Conservation (phyloP, 1,284 basidiomycete species). For the Ganoderma boninense region DNA sequence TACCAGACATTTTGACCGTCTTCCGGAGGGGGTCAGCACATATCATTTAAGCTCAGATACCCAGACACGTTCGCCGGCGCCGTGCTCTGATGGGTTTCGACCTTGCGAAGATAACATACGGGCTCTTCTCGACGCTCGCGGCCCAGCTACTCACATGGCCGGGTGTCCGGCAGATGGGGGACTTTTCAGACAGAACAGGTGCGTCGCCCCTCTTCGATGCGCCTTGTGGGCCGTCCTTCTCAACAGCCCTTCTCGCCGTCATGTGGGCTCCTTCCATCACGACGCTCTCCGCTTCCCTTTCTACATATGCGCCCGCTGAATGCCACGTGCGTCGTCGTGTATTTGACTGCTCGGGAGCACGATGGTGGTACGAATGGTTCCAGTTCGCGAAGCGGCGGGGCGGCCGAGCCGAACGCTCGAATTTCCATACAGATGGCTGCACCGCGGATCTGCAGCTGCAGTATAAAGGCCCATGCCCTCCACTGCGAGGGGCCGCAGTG, state of each 20-base stretch:
- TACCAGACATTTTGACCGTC: neutral
- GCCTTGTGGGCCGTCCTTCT: conserved; percentile 12
- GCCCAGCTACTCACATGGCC: conserved; percentile 28
- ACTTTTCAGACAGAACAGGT: conserved; percentile 22
- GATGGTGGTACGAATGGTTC: neutral
- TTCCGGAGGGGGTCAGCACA: neutral
- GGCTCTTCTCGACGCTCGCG: conserved; percentile 29
- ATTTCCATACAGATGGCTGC: neutral
- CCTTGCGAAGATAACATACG: conserved; percentile 15
- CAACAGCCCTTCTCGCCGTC: conserved; percentile 22
- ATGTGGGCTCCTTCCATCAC: conserved; percentile 29
- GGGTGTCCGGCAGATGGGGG: conserved; percentile 13
- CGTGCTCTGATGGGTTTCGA: conserved; percentile 21
- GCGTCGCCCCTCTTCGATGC: conserved; percentile 13
- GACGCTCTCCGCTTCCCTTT: conserved; percentile 19
- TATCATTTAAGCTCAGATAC: conserved; percentile 1
- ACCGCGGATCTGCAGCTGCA: neutral
- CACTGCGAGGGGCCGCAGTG: no score
- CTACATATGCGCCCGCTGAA: conserved; percentile 11
- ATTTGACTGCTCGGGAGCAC: neutral
- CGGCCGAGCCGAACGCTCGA: neutral
- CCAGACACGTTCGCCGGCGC: conserved; percentile 26
- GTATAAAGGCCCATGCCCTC: neutral
- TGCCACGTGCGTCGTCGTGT: neutral
- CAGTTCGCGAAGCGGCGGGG: neutral